Evolutionary conservation across 2,329 filamentous ascomycete genomes (phyloP), one percentile per base, ranked within the genome.

Genomic region (Pseudogymnoascus sp.): DNA sequence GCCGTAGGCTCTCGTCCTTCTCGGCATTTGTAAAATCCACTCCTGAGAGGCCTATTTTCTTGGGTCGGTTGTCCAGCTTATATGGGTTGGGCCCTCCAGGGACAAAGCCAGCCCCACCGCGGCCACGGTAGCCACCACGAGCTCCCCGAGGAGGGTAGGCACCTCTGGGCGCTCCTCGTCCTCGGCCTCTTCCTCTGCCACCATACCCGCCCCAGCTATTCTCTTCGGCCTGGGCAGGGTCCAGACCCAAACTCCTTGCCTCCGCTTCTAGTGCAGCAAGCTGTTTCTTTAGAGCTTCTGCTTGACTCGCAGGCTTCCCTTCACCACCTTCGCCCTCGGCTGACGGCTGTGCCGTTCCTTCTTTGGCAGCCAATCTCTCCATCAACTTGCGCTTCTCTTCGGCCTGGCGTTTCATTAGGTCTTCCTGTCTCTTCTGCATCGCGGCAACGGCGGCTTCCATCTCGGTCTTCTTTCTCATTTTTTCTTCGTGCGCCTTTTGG

Each of bases 11-110:
- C 73, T 92, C 89, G 65, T 92, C 86, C 68, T 83, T 84, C 31
- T 81, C 81, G 1, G 81, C 70, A 11, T 78, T 78, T 3, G 85
- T 84, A 69, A 87, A 85, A 72, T 85, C 84, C 9, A 84, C 80
- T 2, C 84, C 87, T 6, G 79, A 78, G 24, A 93, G 74, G 5
- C 82, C 80, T 8, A 94, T 77, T 64, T 81, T 85, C 71, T 83
- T 88, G 0, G 90, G 86, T 47, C 90, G 80, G 71, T 92, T 92
- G 69, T 94, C 90, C 21, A 94, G 78, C 15, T 87, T 86, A 66
- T 86, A 88, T 33, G 81, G 69, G 5, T 75, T 76, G 29, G 75
- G 67, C 17, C 69, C 68, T 59, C 68, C 65, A 33, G 47, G 47
- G 5, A 65, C 63, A 60, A 71, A 69, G 8, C 69, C 64, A 4